Conservation (phyloP, 1,284 basidiomycete genomes). For the Cutaneotrichosporon sp. region DNA sequence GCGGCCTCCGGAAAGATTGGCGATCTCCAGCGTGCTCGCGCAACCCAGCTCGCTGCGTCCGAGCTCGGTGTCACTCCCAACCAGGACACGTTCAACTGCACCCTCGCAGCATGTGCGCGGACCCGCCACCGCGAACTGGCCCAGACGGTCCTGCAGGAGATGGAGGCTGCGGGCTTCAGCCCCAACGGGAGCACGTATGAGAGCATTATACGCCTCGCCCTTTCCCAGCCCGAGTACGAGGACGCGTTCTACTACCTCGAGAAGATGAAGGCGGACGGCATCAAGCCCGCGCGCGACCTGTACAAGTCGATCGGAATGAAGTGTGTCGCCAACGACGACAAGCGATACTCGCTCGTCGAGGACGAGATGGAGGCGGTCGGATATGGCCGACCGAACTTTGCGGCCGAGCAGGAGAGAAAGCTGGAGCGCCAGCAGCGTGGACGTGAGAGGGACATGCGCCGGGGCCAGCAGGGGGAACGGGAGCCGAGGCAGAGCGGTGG, state of each 20-base stretch:
- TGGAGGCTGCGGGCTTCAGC: constrained; percentile 44
- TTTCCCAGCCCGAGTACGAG: constrained; percentile 68
- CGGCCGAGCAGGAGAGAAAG: neutral
- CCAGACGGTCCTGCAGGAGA: constrained; percentile 37
- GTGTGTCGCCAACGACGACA: constrained; percentile 58
- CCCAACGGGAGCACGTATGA: constrained; percentile 62
- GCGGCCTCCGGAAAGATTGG: constrained; percentile 58
- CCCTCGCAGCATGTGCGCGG: constrained; percentile 61
- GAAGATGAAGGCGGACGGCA: constrained; percentile 67
- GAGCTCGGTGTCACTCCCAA: constrained; percentile 59
- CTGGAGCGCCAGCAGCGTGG: neutral
- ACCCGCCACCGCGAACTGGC: constrained; percentile 33
- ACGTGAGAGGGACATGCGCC: neutral
- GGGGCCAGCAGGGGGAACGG: neutral
- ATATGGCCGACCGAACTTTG: constrained; percentile 35
- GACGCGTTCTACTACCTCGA: constrained; percentile 83
- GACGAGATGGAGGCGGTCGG: constrained; percentile 63
- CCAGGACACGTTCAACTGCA: constrained; percentile 63
- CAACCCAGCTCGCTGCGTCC: constrained; percentile 62
- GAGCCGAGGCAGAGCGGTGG: neutral
- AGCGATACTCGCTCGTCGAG: constrained; percentile 61
- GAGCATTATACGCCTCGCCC: constrained; percentile 61
- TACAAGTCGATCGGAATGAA: constrained; percentile 62
- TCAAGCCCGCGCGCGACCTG: constrained; percentile 55
- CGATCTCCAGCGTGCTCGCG: constrained; percentile 71